These are phyloP conservation scores for Trichoderma guizhouense DNA, from an alignment of 2,329 filamentous ascomycete genomes.

Conservation along the genomic window DNA sequence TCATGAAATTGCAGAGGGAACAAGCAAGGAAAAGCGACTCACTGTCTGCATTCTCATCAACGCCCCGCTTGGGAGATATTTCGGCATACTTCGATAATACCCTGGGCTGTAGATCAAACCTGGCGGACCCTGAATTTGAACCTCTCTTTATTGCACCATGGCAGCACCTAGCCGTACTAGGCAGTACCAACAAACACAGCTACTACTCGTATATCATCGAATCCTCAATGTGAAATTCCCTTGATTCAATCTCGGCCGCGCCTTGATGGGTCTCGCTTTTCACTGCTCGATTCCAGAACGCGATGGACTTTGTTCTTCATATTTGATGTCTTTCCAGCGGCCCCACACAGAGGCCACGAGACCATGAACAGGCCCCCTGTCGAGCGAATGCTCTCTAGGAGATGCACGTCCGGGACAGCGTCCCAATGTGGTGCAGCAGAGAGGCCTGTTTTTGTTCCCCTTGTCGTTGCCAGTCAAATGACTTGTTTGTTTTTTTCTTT, in stretches of 20 bases:
- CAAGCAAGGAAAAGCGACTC: not conserved
- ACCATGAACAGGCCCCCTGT: constrained; percentile 9
- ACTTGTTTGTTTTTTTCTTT: not conserved
- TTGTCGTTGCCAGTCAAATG: not conserved
- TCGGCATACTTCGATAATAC: not conserved
- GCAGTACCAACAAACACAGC: not conserved
- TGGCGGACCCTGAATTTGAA: too few relatives aligned
- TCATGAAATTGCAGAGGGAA: not conserved
- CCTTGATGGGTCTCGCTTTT: not conserved
- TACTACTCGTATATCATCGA: not conserved
- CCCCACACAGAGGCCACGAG: constrained; percentile 15
- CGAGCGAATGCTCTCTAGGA: not conserved
- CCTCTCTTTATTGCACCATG: not conserved
- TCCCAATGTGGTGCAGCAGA: constrained; percentile 6
- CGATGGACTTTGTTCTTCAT: not conserved
- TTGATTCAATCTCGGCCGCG: not conserved
- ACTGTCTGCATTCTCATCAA: not conserved
- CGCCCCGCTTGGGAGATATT: not conserved
- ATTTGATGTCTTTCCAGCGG: not conserved
- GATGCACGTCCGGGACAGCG: constrained; percentile 6
- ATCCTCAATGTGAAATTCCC: not conserved
- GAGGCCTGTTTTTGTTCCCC: not conserved
- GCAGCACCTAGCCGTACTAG: not conserved
- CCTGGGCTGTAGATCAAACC: not conserved
- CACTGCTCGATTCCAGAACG: not conserved